phyloP scores from a whole-genome alignment of 768 basidiomycete species.

The Wakefieldia striispora region DNA sequence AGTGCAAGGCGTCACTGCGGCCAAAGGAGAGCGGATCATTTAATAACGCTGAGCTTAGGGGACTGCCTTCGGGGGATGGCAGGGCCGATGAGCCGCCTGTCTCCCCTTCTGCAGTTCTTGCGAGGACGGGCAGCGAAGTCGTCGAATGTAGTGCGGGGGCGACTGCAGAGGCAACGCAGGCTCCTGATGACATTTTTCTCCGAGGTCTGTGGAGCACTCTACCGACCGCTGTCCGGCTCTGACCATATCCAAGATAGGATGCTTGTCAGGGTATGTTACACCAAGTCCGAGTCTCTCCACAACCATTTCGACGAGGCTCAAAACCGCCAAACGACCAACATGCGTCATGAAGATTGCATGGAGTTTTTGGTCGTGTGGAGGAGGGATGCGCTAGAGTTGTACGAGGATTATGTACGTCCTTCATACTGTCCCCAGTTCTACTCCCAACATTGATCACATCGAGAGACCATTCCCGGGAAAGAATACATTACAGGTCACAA shows the following conservation, averaged over 20 bases:
- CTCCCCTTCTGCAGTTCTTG: conserved; percentile 64
- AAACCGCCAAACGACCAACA: conserved; percentile 59
- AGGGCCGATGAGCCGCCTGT: conserved; percentile 37
- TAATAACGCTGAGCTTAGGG: conserved; percentile 14
- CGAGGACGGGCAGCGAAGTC: conserved; percentile 53
- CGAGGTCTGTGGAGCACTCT: conserved; percentile 53
- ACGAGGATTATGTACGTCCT: conserved; percentile 73
- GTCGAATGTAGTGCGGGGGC: conserved; percentile 67
- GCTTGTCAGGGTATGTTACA: conserved; percentile 76
- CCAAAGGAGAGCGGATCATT: conserved; percentile 24
- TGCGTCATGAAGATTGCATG: conserved; percentile 65
- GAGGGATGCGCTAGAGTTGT: conserved; percentile 73
- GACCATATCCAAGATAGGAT: conserved; percentile 68
- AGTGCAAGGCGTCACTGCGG: conserved; percentile 6
- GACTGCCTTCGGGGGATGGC: conserved; percentile 1
- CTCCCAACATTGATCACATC: conserved; percentile 4
- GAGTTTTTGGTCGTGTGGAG: conserved; percentile 90
- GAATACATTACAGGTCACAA: conserved; percentile 73
- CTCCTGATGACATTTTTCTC: conserved; percentile 60
- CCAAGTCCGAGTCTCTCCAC: conserved; percentile 48
- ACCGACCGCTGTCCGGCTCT: not conserved
- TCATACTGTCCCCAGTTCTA: not conserved
- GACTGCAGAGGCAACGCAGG: conserved; percentile 29
- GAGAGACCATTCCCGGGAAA: conserved; percentile 59
- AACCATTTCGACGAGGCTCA: conserved; percentile 61